Conservation (phyloP, 129 eudicot genomes). For the Chrysanthemum lavandulifolium region DNA sequence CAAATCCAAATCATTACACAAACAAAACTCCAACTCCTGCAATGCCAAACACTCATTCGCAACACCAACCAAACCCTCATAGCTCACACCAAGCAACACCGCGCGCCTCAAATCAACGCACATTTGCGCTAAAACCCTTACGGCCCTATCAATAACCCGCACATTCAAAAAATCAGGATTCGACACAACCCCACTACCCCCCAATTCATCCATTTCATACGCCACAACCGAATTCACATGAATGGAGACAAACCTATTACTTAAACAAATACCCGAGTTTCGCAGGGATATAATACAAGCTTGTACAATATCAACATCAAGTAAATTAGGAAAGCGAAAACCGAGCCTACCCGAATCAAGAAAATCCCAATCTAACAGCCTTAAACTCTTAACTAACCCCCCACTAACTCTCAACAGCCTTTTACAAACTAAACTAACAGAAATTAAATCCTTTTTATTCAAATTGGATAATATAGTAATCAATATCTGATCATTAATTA, state of each 20-base stretch:
- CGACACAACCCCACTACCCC: constrained; percentile 36
- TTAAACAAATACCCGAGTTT: constrained; percentile 68
- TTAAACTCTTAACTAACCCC: too few relatives aligned
- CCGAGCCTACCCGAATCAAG: constrained; percentile 71
- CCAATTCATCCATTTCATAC: background rate
- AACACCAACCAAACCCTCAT: constrained; percentile 50
- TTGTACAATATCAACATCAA: constrained; percentile 55
- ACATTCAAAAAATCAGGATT: constrained; percentile 48
- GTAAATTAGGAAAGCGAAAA: constrained; percentile 69
- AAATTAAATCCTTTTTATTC: constrained; percentile 37
- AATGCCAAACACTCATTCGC: constrained; percentile 62
- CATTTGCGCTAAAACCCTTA: constrained; percentile 60
- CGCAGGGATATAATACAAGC: constrained; percentile 51
- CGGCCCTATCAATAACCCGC: constrained; percentile 60
- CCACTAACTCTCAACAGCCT: too few relatives aligned
- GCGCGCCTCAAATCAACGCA: constrained; percentile 61
- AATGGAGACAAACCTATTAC: constrained; percentile 49
- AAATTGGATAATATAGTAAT: constrained; percentile 49
- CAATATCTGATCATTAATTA: constrained; percentile 43
- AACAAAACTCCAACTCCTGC: constrained; percentile 81
- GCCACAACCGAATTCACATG: constrained; percentile 41
- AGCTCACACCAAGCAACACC: constrained; percentile 52
- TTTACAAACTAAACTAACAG: too few relatives aligned
- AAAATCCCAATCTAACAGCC: constrained; percentile 81
- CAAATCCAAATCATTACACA: constrained; percentile 53